Evolutionary conservation across 768 basidiomycete species (phyloP).

Genomic region (Russula foetens): DNA sequence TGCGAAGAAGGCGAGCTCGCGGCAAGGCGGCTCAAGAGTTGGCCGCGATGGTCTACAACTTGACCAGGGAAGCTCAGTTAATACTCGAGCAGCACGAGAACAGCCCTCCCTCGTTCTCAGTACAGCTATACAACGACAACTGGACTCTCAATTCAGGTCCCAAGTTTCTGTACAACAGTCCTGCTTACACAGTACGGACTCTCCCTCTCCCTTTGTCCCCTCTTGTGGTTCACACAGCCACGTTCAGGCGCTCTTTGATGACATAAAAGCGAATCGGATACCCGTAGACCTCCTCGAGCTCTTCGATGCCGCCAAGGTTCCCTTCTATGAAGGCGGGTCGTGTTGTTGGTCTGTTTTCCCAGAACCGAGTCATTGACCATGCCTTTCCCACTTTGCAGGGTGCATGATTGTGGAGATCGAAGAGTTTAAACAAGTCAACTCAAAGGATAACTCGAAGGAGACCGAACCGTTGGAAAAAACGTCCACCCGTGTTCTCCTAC

Average conservation of each 20-base stretch:
- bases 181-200: constrained; percentile 43
- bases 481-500: constrained; percentile 55
- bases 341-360: background rate
- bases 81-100: constrained; percentile 49
- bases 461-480: constrained; percentile 38
- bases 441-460: constrained; percentile 51
- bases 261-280: constrained; percentile 75
- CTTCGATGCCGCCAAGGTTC: constrained; percentile 62
- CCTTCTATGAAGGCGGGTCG: constrained; percentile 74
- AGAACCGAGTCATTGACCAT: background rate
- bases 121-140: constrained; percentile 70
- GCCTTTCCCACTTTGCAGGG: constrained; percentile 35
- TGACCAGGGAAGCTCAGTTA: constrained; percentile 54
- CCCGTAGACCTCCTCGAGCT: constrained; percentile 80
- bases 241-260: constrained; percentile 66
- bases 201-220: background rate
- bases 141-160: constrained; percentile 78
- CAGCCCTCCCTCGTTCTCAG: constrained; percentile 64
- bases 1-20: background rate
- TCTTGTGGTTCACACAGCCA: constrained; percentile 1
- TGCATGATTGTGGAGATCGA: constrained; percentile 81
- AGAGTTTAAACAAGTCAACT: constrained; percentile 59
- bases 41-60: constrained; percentile 60
- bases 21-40: background rate
- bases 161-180: constrained; percentile 77